A percentile compares a stretch with the other conserved stretches of the same genome.
Conservation (phyloP, 108 stramenopile species). For the Cyclotella kingstonii region DNA sequence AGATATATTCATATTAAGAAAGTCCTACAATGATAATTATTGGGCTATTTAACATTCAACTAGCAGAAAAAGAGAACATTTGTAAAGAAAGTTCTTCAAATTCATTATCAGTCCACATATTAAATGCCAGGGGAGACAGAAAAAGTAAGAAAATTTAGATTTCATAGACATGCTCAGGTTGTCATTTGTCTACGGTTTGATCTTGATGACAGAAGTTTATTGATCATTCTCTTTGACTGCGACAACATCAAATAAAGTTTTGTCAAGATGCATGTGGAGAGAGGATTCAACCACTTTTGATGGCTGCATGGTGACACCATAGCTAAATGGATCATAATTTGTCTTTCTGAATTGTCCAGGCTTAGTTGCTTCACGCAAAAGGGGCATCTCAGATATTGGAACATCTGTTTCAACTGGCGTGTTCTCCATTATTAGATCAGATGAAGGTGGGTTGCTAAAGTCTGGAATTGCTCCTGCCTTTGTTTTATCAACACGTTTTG, state of each 20-base stretch:
- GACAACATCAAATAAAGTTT: neutral
- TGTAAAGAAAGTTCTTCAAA: too few species aligned
- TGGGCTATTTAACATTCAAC: too few species aligned
- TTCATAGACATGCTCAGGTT: too few species aligned
- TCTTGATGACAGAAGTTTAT: too few species aligned
- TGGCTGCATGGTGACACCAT: constrained; percentile 12
- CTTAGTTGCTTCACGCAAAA: constrained; percentile 62
- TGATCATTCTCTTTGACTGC: too few species aligned
- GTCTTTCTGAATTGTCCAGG: constrained; percentile 75
- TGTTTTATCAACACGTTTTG: neutral
- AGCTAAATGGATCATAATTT: constrained; percentile 68
- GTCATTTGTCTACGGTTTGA: too few species aligned
- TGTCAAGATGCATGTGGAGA: constrained; percentile 8
- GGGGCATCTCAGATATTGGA: constrained; percentile 36
- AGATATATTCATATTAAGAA: too few species aligned
- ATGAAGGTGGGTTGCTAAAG: constrained; percentile 10
- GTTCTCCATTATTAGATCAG: constrained; percentile 3
- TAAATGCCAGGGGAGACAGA: too few species aligned
- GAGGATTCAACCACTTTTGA: neutral
- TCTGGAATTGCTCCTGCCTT: constrained; percentile 10
- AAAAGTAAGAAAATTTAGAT: too few species aligned
- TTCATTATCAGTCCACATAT: too few species aligned
- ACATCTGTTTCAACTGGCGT: constrained; percentile 14
- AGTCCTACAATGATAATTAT: too few species aligned
- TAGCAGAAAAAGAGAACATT: too few species aligned